phyloP scores from a whole-genome alignment of 202 grass and related monocot species.

The Carex arenaria region DNA sequence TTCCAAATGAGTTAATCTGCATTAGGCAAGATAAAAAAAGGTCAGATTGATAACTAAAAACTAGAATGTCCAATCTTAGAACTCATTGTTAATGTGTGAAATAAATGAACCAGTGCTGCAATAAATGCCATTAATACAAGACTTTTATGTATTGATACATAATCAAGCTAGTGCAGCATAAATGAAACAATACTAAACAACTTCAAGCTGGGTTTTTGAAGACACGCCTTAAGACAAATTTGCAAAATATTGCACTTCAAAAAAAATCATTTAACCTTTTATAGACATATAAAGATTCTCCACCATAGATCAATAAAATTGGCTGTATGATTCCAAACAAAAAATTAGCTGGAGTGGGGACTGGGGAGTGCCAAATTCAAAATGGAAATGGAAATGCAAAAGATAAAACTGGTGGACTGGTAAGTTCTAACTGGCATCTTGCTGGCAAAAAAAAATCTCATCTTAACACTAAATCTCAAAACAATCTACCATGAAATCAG shows the following conservation, averaged over 20 bases:
- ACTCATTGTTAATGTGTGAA: background rate
- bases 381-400: background rate
- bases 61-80: constrained; percentile 4
- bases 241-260: background rate
- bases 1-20: constrained; percentile 64
- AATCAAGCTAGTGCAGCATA: background rate
- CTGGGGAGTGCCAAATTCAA: background rate
- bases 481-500: background rate
- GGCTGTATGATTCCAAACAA: background rate
- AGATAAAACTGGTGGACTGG: background rate
- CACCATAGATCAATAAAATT: background rate
- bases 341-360: background rate
- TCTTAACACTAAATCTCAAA: background rate
- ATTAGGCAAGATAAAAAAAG: constrained; percentile 34
- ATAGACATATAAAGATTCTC: background rate
- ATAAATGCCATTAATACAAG: background rate
- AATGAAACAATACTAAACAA: constrained; percentile 3
- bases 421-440: background rate
- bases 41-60: background rate
- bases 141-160: background rate
- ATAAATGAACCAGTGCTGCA: background rate
- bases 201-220: background rate
- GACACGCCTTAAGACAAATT: background rate
- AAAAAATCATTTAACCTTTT: background rate
- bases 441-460: background rate